Evolutionary conservation across 2,329 filamentous ascomycete genomes (phyloP), one percentile per base, ranked within the genome.

Genomic region (Nemania sp.): DNA sequence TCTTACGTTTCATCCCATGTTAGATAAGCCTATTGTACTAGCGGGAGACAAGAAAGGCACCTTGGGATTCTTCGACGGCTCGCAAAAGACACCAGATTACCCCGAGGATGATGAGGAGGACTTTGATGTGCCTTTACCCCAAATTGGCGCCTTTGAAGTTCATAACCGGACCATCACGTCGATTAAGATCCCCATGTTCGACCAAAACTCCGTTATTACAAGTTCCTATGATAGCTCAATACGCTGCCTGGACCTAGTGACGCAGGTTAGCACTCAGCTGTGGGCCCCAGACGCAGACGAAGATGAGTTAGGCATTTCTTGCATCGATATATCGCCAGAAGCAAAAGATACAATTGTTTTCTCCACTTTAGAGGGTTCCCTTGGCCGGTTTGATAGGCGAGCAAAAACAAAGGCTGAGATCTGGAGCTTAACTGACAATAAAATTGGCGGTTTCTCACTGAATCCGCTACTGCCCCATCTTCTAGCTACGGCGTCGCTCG

Each of bases 181-280:
- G 0, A 93, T 98, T 77, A 87, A 92, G 29, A 93, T 97, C 73
- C 89, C 92, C 0, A 88, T 91, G 0, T 85, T 87, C 15, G 92
- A 97, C 65, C 83, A 88, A 0, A 94, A 93, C 49, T 87, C 89
- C 0, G 85, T 99, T 0, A 97, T 91, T 75, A 93, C 94, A 0
- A 90, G 92, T 0, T 98, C 94, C 0, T 98, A 99, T 78, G 96
- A 99, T 80, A 96, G 93, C 0, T 94, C 93, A 0, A 93, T 99
- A 63, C 89, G 96, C 3, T 93, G 92, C 68, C 85, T 98, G 22
- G 95, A 99, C 76, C 83, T 99, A 0, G 87, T 89, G 41, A 94
- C 93, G 76, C 92, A 92, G 0, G 86, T 92, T 1, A 94, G 94
- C 0, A 86, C 92, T 0, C 93, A 98, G 76, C 84, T 95, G 0